Conservation (phyloP, 257 asterid species). For the Pogostemon cablin region DNA sequence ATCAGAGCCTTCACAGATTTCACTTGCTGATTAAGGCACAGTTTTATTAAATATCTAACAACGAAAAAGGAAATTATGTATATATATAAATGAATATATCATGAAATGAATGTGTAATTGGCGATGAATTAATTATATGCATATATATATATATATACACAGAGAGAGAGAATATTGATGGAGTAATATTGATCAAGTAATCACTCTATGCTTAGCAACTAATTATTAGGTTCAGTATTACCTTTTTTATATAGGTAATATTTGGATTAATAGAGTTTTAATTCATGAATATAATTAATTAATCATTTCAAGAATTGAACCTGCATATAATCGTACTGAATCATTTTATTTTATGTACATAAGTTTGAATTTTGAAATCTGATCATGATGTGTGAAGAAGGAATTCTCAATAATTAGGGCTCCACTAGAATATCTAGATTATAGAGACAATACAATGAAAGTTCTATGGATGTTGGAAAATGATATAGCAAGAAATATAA, state of each 20-base stretch:
- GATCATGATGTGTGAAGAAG: not conserved
- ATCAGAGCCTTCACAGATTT: conserved; percentile 3
- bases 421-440: not conserved
- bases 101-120: not conserved
- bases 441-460: conserved; percentile 3
- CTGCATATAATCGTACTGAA: not conserved
- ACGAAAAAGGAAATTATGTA: no score
- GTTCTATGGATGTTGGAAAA: not conserved
- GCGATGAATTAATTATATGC: no score
- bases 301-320: not conserved
- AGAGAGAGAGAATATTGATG: no score
- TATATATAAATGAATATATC: no score
- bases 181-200: no score
- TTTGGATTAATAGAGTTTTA: not conserved
- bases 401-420: not conserved
- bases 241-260: not conserved
- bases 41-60: no score
- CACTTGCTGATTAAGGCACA: not conserved
- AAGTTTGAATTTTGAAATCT: not conserved
- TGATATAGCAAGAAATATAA: not conserved
- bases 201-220: no score
- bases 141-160: no score
- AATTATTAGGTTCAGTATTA: not conserved
- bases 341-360: not conserved
- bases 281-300: not conserved